Evolutionary conservation across 345 rosid species (phyloP).

Genomic region (Citrus hindsii): DNA sequence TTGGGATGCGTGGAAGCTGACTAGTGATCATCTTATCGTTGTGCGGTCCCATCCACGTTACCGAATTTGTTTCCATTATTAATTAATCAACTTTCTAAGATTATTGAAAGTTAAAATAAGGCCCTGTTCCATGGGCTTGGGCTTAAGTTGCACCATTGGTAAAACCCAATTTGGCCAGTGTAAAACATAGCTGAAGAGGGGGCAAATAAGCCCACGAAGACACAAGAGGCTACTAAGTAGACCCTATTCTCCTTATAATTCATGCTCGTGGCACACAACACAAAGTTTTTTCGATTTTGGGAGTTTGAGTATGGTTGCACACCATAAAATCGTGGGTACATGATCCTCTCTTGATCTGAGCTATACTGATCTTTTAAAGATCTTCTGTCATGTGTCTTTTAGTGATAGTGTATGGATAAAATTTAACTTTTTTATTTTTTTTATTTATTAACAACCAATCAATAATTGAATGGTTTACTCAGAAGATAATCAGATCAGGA

Average conservation of each 20-base stretch:
- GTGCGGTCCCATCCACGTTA: background rate
- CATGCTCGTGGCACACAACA: too few species aligned
- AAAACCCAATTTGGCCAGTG: background rate
- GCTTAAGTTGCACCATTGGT: background rate
- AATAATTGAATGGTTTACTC: too few species aligned
- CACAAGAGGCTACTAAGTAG: too few species aligned
- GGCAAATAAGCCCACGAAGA: background rate
- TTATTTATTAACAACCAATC: too few species aligned
- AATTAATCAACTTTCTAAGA: too few species aligned
- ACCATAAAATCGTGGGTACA: fast-evolving
- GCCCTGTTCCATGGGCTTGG: background rate
- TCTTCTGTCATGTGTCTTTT: fast-evolving
- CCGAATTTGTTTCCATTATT: background rate
- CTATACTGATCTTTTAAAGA: fast-evolving
- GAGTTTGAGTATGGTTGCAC: too few species aligned
- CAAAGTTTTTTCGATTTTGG: too few species aligned
- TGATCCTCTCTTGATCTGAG: fast-evolving
- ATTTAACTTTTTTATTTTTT: too few species aligned
- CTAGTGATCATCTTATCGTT: slow-evolving; percentile 7
- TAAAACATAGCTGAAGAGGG: background rate
- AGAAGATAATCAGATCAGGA: too few species aligned
- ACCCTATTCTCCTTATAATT: too few species aligned
- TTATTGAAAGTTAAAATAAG: background rate
- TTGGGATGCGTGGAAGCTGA: slow-evolving; percentile 37
- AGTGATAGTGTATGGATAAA: too few species aligned